A percentile compares a stretch with the other conserved stretches of the same genome.
These are phyloP conservation scores for Rugonectria rugulosa DNA, from an alignment of 2,329 filamentous ascomycete genomes.

Conservation along the genomic window DNA sequence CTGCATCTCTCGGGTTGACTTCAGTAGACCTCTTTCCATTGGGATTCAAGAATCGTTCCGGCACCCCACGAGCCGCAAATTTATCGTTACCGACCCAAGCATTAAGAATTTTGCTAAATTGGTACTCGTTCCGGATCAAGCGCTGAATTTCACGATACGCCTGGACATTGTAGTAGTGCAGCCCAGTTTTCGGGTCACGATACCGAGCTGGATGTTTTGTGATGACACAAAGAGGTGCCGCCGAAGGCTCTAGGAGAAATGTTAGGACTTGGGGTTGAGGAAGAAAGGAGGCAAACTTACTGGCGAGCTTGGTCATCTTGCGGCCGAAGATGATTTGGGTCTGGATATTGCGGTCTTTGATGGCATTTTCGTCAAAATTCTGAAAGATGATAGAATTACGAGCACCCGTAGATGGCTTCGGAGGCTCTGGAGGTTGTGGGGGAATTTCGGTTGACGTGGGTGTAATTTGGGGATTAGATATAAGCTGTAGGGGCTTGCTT, in stretches of 20 bases:
- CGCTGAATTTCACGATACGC: slow-evolving; percentile 86
- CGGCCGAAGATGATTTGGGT: slow-evolving; percentile 66
- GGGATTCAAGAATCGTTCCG: slow-evolving; percentile 72
- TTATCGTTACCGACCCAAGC: slow-evolving; percentile 79
- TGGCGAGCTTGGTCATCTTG: slow-evolving; percentile 64
- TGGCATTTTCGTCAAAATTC: slow-evolving; percentile 64
- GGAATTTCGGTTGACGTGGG: slow-evolving; percentile 19
- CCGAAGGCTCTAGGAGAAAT: slow-evolving; percentile 54
- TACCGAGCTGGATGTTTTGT: slow-evolving; percentile 84
- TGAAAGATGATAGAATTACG: slow-evolving; percentile 67
- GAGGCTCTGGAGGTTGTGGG: slow-evolving; percentile 29
- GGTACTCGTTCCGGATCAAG: slow-evolving; percentile 75
- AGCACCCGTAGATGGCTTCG: slow-evolving; percentile 51
- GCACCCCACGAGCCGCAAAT: slow-evolving; percentile 77
- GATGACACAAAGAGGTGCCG: slow-evolving; percentile 75
- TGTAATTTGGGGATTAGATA: slow-evolving; percentile 10
- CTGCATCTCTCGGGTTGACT: slow-evolving; percentile 24
- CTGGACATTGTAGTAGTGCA: slow-evolving; percentile 80
- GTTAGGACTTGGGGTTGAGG: slow-evolving; percentile 7
- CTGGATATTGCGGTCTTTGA: slow-evolving; percentile 64
- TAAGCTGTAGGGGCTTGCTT: slow-evolving; percentile 17
- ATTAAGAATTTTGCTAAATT: slow-evolving; percentile 82
- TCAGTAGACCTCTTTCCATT: slow-evolving; percentile 38
- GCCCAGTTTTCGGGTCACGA: slow-evolving; percentile 82
- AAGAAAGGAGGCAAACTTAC: slow-evolving; percentile 47